phyloP scores from a whole-genome alignment of 2,329 filamentous ascomycete genomes.

The Fusarium udum region DNA sequence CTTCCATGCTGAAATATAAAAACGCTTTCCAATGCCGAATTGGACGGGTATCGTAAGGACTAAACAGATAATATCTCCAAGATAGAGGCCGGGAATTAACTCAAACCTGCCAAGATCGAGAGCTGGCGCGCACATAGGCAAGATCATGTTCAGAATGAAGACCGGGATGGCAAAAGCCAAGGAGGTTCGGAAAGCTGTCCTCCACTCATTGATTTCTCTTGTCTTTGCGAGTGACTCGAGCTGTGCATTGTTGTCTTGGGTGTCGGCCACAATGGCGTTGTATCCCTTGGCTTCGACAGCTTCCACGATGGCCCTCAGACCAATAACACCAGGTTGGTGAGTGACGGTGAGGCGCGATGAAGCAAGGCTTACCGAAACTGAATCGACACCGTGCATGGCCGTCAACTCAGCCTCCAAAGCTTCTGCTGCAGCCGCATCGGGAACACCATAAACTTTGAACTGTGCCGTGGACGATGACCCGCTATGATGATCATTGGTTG shows the following conservation, averaged over 20 bases:
- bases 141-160: constrained; percentile 89
- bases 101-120: constrained; percentile 80
- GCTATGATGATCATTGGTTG: constrained; percentile 64
- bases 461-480: constrained; percentile 71
- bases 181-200: constrained; percentile 79
- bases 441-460: constrained; percentile 85
- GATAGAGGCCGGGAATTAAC: constrained; percentile 78
- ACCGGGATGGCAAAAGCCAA: constrained; percentile 87
- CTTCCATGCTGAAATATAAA: constrained; percentile 93
- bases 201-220: constrained; percentile 95
- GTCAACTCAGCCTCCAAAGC: constrained; percentile 75
- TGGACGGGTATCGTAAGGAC: constrained; percentile 90
- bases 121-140: constrained; percentile 83
- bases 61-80: constrained; percentile 88
- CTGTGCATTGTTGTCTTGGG: constrained; percentile 95
- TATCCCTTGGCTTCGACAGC: constrained; percentile 82
- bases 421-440: constrained; percentile 75
- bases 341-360: constrained; percentile 78
- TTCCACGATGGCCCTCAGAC: constrained; percentile 85
- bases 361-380: constrained; percentile 77
- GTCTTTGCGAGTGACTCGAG: constrained; percentile 96
- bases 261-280: constrained; percentile 89
- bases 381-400: constrained; percentile 74
- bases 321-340: constrained; percentile 76
- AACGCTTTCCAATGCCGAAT: constrained; percentile 94